phyloP scores from a whole-genome alignment of 371 early-diverging fungal genomes.

The Quaeritorhiza haematococci region DNA sequence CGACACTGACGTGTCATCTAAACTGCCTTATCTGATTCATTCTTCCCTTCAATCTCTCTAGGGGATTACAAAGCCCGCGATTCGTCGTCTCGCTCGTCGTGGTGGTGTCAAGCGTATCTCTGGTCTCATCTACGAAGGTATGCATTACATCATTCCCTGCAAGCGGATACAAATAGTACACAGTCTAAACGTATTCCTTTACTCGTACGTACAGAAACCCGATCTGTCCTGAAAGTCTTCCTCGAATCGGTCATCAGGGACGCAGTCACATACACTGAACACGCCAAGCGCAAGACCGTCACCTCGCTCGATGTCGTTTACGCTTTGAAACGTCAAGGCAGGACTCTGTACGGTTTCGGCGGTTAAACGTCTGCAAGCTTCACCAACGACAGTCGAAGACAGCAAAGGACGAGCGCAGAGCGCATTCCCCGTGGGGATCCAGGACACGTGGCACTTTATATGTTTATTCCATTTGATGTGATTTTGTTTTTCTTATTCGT shows the following conservation, averaged over 20 bases:
- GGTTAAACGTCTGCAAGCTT: too few species aligned
- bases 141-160: background rate
- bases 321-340: constrained; percentile 95
- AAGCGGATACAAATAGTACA: too few species aligned
- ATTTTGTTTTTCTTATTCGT: too few species aligned
- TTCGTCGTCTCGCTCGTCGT: constrained; percentile 98
- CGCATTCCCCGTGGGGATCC: too few species aligned
- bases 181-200: constrained; percentile 84
- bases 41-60: constrained; percentile 47
- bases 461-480: too few species aligned
- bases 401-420: too few species aligned
- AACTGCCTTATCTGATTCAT: too few species aligned
- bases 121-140: constrained; percentile 91
- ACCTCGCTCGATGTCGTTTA: constrained; percentile 91
- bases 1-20: background rate
- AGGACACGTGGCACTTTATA: too few species aligned
- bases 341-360: constrained; percentile 76
- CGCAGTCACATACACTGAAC: constrained; percentile 97
- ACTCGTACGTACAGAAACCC: constrained; percentile 93
- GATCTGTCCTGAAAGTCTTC: constrained; percentile 88
- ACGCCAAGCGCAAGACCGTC: constrained; percentile 99
- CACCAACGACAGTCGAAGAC: too few species aligned
- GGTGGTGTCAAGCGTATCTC: constrained; percentile 99
- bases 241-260: constrained; percentile 92
- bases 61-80: constrained; percentile 98